These are phyloP conservation scores for Cucurbita moschata DNA, from an alignment of 306 rosid species.

Conservation along the genomic window DNA sequence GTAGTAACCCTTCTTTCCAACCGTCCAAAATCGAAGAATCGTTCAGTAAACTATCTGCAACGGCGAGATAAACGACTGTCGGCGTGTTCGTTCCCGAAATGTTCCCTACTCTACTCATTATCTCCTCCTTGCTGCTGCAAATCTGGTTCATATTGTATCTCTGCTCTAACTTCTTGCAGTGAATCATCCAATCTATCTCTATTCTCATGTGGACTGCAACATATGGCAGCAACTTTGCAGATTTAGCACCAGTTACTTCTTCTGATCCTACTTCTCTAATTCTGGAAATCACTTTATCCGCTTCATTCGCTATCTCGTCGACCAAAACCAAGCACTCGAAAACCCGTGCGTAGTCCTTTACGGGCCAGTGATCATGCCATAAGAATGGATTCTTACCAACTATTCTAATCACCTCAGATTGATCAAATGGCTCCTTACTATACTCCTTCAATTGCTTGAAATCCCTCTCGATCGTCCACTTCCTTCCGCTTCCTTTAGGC, in stretches of 20 bases:
- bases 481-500: slow-evolving; percentile 89
- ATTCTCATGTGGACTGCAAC: slow-evolving; percentile 89
- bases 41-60: slow-evolving; percentile 67
- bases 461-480: slow-evolving; percentile 73
- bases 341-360: slow-evolving; percentile 64
- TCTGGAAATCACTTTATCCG: slow-evolving; percentile 48
- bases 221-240: slow-evolving; percentile 22
- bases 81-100: slow-evolving; percentile 31
- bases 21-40: slow-evolving; percentile 45
- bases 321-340: slow-evolving; percentile 71
- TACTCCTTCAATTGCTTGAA: slow-evolving; percentile 50
- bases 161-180: slow-evolving; percentile 65
- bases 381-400: slow-evolving; percentile 82
- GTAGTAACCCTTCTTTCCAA: slow-evolving; percentile 60
- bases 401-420: slow-evolving; percentile 41
- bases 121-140: slow-evolving; percentile 72
- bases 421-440: slow-evolving; percentile 30
- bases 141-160: slow-evolving; percentile 48
- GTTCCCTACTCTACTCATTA: slow-evolving; percentile 53
- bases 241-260: neutral
- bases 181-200: slow-evolving; percentile 95
- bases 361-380: slow-evolving; percentile 98
- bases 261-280: slow-evolving; percentile 42
- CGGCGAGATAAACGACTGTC: slow-evolving; percentile 50
- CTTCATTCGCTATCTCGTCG: slow-evolving; percentile 55